These are phyloP conservation scores for Canavalia gladiata DNA, from an alignment of 306 rosid genomes.

Conservation along the genomic window DNA sequence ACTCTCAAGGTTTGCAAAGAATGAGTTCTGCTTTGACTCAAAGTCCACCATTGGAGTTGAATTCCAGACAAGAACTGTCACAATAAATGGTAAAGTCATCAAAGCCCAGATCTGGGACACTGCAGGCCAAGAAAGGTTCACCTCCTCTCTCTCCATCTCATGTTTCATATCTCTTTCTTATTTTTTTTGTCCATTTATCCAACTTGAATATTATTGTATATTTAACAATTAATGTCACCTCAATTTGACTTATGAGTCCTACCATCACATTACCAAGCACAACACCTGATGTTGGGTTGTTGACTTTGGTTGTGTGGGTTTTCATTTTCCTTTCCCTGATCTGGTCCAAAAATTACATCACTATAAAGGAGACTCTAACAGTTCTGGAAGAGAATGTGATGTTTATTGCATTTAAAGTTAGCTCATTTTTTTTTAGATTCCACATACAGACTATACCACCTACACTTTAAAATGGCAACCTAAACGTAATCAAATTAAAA, in stretches of 20 bases:
- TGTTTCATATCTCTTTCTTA: background rate
- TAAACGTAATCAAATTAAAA: background rate
- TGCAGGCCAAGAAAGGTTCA: conserved; percentile 95
- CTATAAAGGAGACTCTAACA: background rate
- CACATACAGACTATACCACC: background rate
- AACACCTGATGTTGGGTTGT: background rate
- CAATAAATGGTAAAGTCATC: conserved; percentile 74
- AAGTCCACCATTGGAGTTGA: conserved; percentile 94
- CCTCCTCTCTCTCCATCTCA: conserved; percentile 12
- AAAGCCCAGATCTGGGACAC: conserved; percentile 99
- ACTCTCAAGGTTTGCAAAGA: conserved; percentile 85
- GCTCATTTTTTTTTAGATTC: conserved; percentile 14
- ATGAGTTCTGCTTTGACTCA: conserved; percentile 82
- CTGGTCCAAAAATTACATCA: background rate
- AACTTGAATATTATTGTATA: conserved; percentile 3
- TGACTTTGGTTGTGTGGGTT: background rate
- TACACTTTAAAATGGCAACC: background rate
- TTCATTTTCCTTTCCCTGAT: background rate
- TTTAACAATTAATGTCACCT: conserved; percentile 7
- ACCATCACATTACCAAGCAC: background rate
- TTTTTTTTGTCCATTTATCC: background rate
- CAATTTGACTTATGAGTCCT: background rate
- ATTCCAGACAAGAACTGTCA: conserved; percentile 81
- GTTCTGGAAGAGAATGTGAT: conserved; percentile 6
- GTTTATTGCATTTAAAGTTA: background rate